These are phyloP conservation scores for Psilocybe cubensis DNA, from an alignment of 768 basidiomycete genomes.

Conservation along the genomic window DNA sequence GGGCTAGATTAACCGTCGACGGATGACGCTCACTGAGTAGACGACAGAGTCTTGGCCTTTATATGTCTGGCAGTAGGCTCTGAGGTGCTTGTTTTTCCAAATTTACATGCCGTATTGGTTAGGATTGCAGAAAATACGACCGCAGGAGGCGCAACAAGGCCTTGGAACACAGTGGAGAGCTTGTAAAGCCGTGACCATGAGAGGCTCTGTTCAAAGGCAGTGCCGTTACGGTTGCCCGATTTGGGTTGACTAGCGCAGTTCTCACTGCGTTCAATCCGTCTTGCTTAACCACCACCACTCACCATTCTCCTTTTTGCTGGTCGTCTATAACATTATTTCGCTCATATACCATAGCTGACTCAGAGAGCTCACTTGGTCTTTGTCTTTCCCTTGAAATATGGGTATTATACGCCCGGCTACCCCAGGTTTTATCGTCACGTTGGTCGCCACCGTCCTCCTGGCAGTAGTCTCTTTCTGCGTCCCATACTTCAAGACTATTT, in stretches of 20 bases:
- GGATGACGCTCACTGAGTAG: neutral
- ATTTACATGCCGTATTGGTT: too few species aligned
- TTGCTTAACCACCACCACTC: conserved; percentile 7
- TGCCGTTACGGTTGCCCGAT: conserved; percentile 6
- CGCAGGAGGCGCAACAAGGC: neutral
- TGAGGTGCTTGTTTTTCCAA: too few species aligned
- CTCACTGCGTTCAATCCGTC: neutral
- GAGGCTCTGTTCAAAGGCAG: conserved; percentile 6
- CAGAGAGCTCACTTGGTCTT: conserved; percentile 8
- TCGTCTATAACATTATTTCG: conserved; percentile 1
- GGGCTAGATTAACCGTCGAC: neutral
- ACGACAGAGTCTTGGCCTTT: too few species aligned
- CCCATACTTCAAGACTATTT: conserved; percentile 86
- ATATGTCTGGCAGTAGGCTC: too few species aligned
- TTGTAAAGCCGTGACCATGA: neutral
- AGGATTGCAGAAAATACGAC: neutral
- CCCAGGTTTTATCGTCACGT: conserved; percentile 85
- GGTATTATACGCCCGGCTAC: conserved; percentile 80
- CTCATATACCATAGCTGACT: conserved; percentile 8
- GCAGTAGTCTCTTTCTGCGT: conserved; percentile 90
- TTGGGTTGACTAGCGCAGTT: conserved; percentile 11
- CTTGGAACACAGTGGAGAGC: neutral
- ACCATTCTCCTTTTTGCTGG: conserved; percentile 8
- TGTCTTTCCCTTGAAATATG: conserved; percentile 40
- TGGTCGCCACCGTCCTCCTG: conserved; percentile 77